Percentiles rank a stretch among this genome's conserved stretches.
phyloP scores from a whole-genome alignment of 306 rosid species.

The Fagus crenata region DNA sequence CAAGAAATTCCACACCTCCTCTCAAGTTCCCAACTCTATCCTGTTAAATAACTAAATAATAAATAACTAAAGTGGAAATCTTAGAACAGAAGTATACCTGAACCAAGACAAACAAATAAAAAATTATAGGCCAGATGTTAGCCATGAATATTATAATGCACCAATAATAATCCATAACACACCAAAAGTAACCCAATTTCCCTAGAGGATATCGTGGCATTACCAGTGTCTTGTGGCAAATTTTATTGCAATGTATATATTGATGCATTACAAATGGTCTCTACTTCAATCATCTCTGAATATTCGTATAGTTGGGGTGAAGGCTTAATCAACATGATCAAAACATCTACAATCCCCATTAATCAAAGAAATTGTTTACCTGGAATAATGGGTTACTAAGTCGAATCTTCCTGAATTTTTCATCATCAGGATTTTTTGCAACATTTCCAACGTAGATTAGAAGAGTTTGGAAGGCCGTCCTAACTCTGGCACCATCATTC shows the following conservation, averaged over 20 bases:
- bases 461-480: slow-evolving; percentile 75
- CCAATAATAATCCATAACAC: not conserved
- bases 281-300: not conserved
- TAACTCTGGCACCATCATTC: slow-evolving; percentile 74
- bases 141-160: not conserved
- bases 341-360: not conserved
- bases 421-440: slow-evolving; percentile 74
- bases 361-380: slow-evolving; percentile 41
- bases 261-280: no score
- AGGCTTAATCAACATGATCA: not conserved
- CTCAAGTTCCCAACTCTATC: slow-evolving; percentile 75
- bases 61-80: not conserved
- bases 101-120: not conserved
- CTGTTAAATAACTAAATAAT: slow-evolving; percentile 37
- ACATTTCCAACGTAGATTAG: slow-evolving; percentile 73
- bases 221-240: not conserved
- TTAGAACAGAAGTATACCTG: not conserved
- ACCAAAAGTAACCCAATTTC: not conserved
- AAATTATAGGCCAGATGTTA: not conserved
- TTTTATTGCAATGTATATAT: no score
- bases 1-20: slow-evolving; percentile 78
- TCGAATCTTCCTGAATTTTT: slow-evolving; percentile 78
- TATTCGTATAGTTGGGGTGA: not conserved
- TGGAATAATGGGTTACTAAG: slow-evolving; percentile 66
- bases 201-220: not conserved